Conservation (phyloP, 1,139 yeast genomes). For the Taiozyma sp. region DNA sequence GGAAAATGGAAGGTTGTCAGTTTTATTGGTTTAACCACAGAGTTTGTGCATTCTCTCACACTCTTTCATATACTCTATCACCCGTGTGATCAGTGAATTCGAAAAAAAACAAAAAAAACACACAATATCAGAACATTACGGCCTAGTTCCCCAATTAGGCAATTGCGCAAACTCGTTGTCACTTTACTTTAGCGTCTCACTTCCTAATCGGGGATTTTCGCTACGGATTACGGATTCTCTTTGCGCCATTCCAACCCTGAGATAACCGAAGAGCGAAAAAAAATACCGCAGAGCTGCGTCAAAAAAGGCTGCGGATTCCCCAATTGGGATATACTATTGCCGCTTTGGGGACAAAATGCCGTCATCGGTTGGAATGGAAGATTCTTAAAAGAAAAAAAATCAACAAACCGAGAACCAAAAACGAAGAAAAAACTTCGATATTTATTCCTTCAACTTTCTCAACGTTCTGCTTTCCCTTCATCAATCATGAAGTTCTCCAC, state of each 20-base stretch:
- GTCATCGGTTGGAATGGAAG: constrained; percentile 1
- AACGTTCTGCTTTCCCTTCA: not conserved
- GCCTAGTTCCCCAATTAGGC: not conserved
- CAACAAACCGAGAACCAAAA: not conserved
- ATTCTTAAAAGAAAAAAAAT: not conserved
- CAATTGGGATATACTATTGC: not conserved
- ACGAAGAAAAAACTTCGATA: not conserved
- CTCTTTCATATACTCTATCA: too few relatives aligned
- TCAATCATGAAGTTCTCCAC: constrained; percentile 34
- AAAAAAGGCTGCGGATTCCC: not conserved
- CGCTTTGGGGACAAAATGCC: not conserved
- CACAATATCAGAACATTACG: not conserved
- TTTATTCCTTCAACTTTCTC: not conserved
- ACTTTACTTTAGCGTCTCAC: not conserved
- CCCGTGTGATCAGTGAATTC: too few relatives aligned
- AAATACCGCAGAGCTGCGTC: not conserved
- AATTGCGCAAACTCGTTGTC: not conserved
- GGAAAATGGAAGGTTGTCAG: not conserved
- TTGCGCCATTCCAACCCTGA: not conserved
- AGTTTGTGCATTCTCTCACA: too few relatives aligned
- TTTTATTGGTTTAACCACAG: too few relatives aligned
- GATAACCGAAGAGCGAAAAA: not conserved
- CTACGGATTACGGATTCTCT: not conserved
- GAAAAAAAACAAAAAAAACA: too few relatives aligned
- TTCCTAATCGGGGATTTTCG: not conserved